Percentiles rank a stretch among this genome's conserved stretches.
Evolutionary conservation across 306 rosid species (phyloP).

Genomic region (Hippophae gyantsensis): DNA sequence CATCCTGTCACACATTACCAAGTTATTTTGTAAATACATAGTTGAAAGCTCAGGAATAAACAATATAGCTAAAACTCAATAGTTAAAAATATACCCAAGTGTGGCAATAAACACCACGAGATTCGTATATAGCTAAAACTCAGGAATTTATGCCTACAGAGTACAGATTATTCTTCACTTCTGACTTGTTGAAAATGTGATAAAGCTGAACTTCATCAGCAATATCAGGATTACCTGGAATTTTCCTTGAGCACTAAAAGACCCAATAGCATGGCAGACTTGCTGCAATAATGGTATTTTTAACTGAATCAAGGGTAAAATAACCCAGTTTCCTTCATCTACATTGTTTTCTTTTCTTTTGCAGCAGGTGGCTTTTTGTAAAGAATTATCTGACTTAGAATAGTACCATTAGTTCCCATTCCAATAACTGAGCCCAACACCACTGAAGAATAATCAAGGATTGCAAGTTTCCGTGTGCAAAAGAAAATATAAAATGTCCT

Average conservation of each 20-base stretch:
- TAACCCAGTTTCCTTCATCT: constrained; percentile 11
- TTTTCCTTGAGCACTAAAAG: not conserved
- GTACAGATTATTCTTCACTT: not conserved
- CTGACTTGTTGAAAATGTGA: constrained; percentile 1
- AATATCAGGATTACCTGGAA: not conserved
- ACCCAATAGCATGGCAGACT: constrained; percentile 1
- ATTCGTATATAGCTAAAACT: too few relatives aligned
- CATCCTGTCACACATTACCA: too few relatives aligned
- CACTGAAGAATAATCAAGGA: constrained; percentile 52
- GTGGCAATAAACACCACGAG: too few relatives aligned
- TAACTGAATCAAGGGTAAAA: constrained; percentile 12
- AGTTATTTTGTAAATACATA: too few relatives aligned
- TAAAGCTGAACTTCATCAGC: constrained; percentile 3
- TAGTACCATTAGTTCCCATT: constrained; percentile 56
- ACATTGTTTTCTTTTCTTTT: constrained; percentile 68
- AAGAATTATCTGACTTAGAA: constrained; percentile 65
- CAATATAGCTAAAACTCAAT: too few relatives aligned
- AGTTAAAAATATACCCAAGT: too few relatives aligned
- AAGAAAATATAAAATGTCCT: too few relatives aligned
- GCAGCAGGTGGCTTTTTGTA: constrained; percentile 53
- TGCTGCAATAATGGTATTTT: constrained; percentile 17
- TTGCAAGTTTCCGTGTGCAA: constrained; percentile 6
- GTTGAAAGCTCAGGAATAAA: too few relatives aligned
- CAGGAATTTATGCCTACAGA: too few relatives aligned
- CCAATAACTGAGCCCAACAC: constrained; percentile 75